Conservation (phyloP, 2,329 filamentous ascomycete species). For the Purpureocillium takamizusanense region DNA sequence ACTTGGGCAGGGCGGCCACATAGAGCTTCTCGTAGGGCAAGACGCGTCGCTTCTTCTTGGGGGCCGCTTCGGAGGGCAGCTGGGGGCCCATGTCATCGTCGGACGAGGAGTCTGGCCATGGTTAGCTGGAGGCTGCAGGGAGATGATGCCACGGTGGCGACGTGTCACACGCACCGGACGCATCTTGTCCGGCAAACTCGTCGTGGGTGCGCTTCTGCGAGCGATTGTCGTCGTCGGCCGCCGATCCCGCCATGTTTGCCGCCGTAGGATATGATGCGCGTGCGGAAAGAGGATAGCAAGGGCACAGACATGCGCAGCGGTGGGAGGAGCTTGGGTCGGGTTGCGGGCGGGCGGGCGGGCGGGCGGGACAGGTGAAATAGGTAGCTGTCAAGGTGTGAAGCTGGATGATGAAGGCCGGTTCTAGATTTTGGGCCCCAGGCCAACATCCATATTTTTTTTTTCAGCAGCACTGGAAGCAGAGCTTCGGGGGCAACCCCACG, state of each 20-base stretch:
- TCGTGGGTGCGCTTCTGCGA: constrained; percentile 43
- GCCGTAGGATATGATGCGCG: no score
- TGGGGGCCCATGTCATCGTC: constrained; percentile 92
- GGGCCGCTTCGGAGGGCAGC: constrained; percentile 69
- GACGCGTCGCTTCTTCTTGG: constrained; percentile 84
- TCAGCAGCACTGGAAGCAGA: no score
- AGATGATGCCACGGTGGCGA: neutral
- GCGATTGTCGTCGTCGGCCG: constrained; percentile 21
- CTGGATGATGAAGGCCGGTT: no score
- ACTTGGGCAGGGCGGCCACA: constrained; percentile 75
- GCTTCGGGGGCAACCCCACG: no score
- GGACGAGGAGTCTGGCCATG: constrained; percentile 54
- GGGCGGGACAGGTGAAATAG: no score
- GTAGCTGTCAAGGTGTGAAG: no score
- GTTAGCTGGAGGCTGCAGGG: constrained; percentile 3
- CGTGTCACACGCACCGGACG: constrained; percentile 22
- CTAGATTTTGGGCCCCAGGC: no score
- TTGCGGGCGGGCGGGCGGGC: no score
- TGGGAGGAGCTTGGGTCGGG: no score
- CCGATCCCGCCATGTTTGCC: constrained; percentile 10
- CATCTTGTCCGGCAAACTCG: constrained; percentile 40
- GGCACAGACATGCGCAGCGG: no score
- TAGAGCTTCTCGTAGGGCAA: constrained; percentile 95
- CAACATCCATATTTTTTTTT: no score
- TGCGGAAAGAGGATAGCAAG: no score